Percentiles rank a stretch among this genome's conserved stretches.
Evolutionary conservation across 2,329 filamentous ascomycete species (phyloP).

Genomic region (Alternaria gansuensis): DNA sequence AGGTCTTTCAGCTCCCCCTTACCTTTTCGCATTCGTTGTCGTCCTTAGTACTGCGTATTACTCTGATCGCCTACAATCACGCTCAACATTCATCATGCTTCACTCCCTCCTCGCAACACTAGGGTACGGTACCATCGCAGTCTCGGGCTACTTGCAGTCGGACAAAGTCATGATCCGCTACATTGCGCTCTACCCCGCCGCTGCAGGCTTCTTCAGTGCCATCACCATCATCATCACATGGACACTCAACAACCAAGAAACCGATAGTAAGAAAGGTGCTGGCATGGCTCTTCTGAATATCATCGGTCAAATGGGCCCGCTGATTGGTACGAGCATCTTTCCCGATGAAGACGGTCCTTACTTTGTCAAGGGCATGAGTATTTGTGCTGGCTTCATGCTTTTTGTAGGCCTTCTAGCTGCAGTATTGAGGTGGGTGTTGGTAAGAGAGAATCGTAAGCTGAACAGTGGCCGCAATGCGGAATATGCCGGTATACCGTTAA

Average conservation of each 20-base stretch:
- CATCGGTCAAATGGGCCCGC: constrained; percentile 80
- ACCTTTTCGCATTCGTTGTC: constrained; percentile 75
- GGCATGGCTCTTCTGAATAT: constrained; percentile 83
- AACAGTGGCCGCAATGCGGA: constrained; percentile 19
- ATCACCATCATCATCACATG: constrained; percentile 87
- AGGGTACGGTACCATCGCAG: constrained; percentile 69
- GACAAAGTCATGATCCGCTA: constrained; percentile 64
- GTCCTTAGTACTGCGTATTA: constrained; percentile 76
- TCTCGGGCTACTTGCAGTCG: constrained; percentile 61
- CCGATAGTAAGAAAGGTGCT: constrained; percentile 72
- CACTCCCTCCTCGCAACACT: constrained; percentile 72
- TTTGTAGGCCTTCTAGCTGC: constrained; percentile 56
- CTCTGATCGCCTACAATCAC: constrained; percentile 72
- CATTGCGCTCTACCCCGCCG: constrained; percentile 78
- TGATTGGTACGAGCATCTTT: constrained; percentile 65
- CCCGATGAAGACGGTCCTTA: constrained; percentile 60
- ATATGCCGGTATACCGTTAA: constrained; percentile 42
- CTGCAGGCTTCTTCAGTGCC: constrained; percentile 83
- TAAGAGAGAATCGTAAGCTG: constrained; percentile 38
- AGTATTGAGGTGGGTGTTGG: constrained; percentile 54
- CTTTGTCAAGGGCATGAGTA: constrained; percentile 60
- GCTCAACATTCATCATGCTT: constrained; percentile 72
- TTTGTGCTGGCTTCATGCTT: constrained; percentile 62
- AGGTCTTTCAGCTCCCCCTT: constrained; percentile 82
- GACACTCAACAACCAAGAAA: constrained; percentile 85